Conservation (phyloP, 345 rosid species). For the Isatis tinctoria region DNA sequence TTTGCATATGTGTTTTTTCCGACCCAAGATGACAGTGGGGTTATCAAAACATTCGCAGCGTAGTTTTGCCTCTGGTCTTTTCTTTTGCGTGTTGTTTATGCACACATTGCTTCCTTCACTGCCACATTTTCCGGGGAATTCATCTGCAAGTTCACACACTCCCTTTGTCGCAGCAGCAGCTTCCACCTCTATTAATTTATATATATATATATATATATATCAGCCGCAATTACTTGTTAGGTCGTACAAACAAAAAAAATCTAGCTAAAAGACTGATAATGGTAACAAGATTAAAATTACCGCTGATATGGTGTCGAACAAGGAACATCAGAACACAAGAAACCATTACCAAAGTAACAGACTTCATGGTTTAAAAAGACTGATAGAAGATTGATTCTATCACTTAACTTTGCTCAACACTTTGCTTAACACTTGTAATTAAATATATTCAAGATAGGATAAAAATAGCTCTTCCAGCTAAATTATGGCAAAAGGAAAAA, state of each 20-base stretch:
- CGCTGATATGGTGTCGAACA: neutral
- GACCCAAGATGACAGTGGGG: neutral
- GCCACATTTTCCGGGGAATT: conserved; percentile 15
- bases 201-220: no score
- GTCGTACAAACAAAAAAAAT: no score
- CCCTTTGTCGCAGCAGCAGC: neutral
- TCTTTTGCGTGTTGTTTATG: neutral
- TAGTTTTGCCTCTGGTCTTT: neutral
- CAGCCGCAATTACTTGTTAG: no score
- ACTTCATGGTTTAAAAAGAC: neutral
- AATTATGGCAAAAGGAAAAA: neutral
- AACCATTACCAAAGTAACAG: neutral
- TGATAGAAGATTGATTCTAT: neutral
- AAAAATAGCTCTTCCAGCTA: neutral
- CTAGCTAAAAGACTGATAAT: no score
- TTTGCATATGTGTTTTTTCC: neutral
- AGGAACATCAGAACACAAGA: neutral
- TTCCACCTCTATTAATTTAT: conserved; percentile 3
- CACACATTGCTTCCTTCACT: neutral
- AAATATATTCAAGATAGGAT: conserved; percentile 6
- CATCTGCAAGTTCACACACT: neutral
- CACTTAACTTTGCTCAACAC: neutral
- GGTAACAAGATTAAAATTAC: neutral
- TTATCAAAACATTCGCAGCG: conserved; percentile 13
- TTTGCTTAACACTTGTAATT: neutral